These are phyloP conservation scores for Fraxinus angustifolia DNA, from an alignment of 305 asterid species.

Conservation along the genomic window DNA sequence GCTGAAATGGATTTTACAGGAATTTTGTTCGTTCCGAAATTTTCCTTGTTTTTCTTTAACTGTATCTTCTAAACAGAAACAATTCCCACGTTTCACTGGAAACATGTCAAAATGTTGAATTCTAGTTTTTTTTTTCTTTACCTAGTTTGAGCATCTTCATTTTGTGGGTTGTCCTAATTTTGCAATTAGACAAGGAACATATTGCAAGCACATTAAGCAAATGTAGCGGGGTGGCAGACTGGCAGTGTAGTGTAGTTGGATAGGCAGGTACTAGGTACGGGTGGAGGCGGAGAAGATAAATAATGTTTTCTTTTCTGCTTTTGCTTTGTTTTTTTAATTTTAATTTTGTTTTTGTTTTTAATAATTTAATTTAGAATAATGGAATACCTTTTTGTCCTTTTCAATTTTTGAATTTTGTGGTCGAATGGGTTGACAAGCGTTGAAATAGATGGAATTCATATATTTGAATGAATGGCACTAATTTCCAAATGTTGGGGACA, in stretches of 20 bases:
- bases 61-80: neutral
- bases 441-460: neutral
- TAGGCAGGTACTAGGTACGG: neutral
- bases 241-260: neutral
- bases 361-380: neutral
- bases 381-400: neutral
- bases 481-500: neutral
- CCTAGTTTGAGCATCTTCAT: conserved; percentile 11
- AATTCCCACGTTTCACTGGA: neutral
- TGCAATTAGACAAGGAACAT: neutral
- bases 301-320: neutral
- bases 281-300: neutral
- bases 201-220: conserved; percentile 4
- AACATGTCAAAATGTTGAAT: neutral
- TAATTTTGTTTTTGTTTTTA: neutral
- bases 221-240: neutral
- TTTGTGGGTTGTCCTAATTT: neutral
- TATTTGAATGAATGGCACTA: neutral
- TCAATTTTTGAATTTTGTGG: neutral
- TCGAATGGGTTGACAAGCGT: neutral
- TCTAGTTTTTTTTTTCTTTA: neutral
- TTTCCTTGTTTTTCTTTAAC: neutral
- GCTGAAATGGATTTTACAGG: neutral
- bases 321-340: neutral
- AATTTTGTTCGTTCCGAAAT: neutral